phyloP scores from a whole-genome alignment of 2,329 filamentous ascomycete genomes.

The Aphanoascus verrucosus region DNA sequence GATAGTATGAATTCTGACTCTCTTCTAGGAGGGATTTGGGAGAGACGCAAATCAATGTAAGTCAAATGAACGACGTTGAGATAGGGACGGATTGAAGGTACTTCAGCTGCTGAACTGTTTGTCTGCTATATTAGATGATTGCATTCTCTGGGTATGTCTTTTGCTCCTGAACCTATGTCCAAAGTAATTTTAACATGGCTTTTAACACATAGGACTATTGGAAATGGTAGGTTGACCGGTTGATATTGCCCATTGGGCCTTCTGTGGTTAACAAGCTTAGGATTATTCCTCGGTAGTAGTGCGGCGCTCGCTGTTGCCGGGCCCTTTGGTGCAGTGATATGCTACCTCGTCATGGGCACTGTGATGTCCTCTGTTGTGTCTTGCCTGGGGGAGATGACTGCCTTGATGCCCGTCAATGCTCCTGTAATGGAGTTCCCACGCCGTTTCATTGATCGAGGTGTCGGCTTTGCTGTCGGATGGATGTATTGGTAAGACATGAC shows the following conservation, averaged over 20 bases:
- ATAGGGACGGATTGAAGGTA: neutral
- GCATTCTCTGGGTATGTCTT: constrained; percentile 34
- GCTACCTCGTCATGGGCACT: constrained; percentile 35
- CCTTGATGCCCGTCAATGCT: constrained; percentile 35
- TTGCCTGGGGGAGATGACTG: constrained; percentile 38
- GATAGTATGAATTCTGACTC: neutral
- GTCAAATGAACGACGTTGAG: neutral
- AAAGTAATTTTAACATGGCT: constrained; percentile 7
- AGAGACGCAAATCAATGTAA: constrained; percentile 33
- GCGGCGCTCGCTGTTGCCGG: constrained; percentile 32
- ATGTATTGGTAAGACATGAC: constrained; percentile 37
- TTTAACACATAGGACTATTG: constrained; percentile 25
- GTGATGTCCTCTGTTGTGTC: constrained; percentile 37
- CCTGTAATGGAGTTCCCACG: constrained; percentile 33
- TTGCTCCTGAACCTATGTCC: neutral
- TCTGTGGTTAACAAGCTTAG: constrained; percentile 15
- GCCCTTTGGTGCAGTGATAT: constrained; percentile 32
- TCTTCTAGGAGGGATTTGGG: constrained; percentile 30
- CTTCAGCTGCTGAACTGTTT: neutral
- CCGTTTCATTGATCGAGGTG: constrained; percentile 34
- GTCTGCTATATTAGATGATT: constrained; percentile 29
- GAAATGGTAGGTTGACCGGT: constrained; percentile 26
- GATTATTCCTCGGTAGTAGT: constrained; percentile 36
- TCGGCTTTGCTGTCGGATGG: constrained; percentile 39
- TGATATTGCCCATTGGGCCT: neutral